Evolutionary conservation across 768 basidiomycete genomes (phyloP).

Genomic region (Suillus cothurnatus): DNA sequence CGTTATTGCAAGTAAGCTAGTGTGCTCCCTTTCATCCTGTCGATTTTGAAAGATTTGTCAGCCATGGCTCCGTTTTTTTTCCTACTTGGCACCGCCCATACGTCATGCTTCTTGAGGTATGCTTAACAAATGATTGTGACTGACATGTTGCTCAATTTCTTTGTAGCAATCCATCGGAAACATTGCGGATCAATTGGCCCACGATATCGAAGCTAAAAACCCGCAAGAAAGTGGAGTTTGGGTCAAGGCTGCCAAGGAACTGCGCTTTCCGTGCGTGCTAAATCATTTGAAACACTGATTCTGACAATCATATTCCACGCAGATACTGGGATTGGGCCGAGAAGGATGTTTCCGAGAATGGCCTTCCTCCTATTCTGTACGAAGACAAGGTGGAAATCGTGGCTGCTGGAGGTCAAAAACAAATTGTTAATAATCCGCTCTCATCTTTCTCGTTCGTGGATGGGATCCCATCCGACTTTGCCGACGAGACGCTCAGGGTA

Average conservation of each 20-base stretch:
- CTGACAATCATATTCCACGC: background rate
- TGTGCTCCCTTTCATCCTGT: background rate
- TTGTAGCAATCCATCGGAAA: conserved; percentile 30
- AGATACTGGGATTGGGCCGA: conserved; percentile 35
- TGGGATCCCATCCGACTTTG: conserved; percentile 23
- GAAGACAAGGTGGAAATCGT: conserved; percentile 15
- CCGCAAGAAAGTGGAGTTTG: conserved; percentile 21
- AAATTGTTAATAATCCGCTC: conserved; percentile 23
- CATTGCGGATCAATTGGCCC: conserved; percentile 24
- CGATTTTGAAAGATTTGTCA: conserved; percentile 7
- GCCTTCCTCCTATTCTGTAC: conserved; percentile 24
- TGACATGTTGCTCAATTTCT: background rate
- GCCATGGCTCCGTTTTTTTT: conserved; percentile 25
- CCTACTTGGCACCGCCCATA: conserved; percentile 31
- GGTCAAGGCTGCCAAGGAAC: conserved; percentile 22
- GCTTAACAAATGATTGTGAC: background rate
- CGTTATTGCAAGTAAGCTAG: conserved; percentile 30
- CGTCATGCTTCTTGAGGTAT: conserved; percentile 27
- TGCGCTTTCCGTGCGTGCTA: conserved; percentile 29
- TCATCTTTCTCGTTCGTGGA: conserved; percentile 16
- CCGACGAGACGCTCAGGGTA: conserved; percentile 12
- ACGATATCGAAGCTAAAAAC: conserved; percentile 24
- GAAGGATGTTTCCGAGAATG: conserved; percentile 18
- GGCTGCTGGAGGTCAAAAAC: conserved; percentile 9
- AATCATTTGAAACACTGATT: background rate